Base-by-base conservation (phyloP, 2,329 filamentous ascomycete genomes). In the Trichophyton schoenleinii region DNA sequence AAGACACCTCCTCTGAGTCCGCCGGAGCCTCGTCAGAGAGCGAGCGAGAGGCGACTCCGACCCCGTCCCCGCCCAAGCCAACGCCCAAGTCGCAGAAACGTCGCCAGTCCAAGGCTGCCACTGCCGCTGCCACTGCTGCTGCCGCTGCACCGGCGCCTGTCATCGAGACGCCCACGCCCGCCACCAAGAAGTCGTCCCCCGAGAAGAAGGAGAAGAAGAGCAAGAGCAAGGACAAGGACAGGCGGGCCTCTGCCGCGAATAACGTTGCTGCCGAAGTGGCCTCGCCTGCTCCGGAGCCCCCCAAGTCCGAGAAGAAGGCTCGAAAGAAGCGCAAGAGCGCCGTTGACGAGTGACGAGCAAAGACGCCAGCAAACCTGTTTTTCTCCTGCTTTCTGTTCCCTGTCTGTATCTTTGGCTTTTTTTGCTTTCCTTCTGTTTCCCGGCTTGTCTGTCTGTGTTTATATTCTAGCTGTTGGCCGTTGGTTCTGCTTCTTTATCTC, bases 21-120 rank as follows among this genome's bases (percentile, higher is more conserved):
- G 28, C 28, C n/a, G 70, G 70, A 22, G 22, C 22, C 8, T 69
- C 66, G 15, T 71, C 70, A n/a, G 72, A 68, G n/a, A 68, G 71
- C 18, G 70, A 73, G 60, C 42, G 65, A 68, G 9, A 70, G 74
- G 60, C 67, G 69, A 55, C 66, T 68, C 38, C 55, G 1, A 68
- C 71, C 34, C 67, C 74, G 8, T 70, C 73, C 31, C 71, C 75
- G 5, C 70, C 70, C 49, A 75, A 73, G 64, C 75, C 76, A 41
- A 74, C 73, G 9, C 76, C 77, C 28, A 73, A 71, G 61, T 68
- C 67, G 22, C 66, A 63, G 61, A 79, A 79, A 71, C 74, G 76
- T 55, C 75, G 75, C 64, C 74, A 75, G 62, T 61, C 64, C 48
- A 74, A 75, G 68, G 62, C 66, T 31, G 49, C 49, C 13, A 25